These are phyloP conservation scores for Crotalaria pallida DNA, from an alignment of 306 rosid species.

Conservation along the genomic window DNA sequence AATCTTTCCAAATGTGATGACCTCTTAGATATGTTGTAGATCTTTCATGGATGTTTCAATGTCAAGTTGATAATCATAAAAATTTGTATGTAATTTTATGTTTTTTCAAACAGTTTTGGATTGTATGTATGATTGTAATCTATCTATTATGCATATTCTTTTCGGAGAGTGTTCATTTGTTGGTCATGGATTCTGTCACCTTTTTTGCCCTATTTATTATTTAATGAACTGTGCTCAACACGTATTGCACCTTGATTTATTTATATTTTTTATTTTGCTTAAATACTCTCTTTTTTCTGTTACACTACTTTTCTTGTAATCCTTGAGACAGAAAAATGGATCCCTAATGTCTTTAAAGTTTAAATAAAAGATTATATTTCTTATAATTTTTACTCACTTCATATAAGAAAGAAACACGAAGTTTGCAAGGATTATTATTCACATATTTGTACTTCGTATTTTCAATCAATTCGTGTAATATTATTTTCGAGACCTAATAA, in stretches of 20 bases:
- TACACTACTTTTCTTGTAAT: not conserved
- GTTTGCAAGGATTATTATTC: no score
- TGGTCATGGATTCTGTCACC: conserved; percentile 9
- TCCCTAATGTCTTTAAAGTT: not conserved
- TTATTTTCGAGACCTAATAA: no score
- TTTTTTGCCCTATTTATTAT: conserved; percentile 8
- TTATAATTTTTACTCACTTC: no score
- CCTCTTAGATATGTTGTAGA: conserved; percentile 21
- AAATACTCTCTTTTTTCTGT: no score
- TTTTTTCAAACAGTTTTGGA: conserved; percentile 27
- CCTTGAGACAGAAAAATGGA: not conserved
- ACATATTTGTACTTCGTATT: not conserved
- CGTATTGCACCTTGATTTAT: not conserved
- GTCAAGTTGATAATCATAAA: conserved; percentile 7
- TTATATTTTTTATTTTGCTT: no score
- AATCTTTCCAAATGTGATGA: conserved; percentile 62
- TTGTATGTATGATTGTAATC: conserved; percentile 39
- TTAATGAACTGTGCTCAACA: not conserved
- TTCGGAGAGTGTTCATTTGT: conserved; percentile 40
- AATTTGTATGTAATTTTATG: conserved; percentile 34
- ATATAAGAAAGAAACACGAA: no score
- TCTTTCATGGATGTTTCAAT: conserved; percentile 20
- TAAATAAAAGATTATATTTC: no score
- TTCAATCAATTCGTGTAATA: no score
- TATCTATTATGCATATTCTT: conserved; percentile 47